These are phyloP conservation scores for Quercus tomentella DNA, from an alignment of 331 rosid species.

Conservation along the genomic window DNA sequence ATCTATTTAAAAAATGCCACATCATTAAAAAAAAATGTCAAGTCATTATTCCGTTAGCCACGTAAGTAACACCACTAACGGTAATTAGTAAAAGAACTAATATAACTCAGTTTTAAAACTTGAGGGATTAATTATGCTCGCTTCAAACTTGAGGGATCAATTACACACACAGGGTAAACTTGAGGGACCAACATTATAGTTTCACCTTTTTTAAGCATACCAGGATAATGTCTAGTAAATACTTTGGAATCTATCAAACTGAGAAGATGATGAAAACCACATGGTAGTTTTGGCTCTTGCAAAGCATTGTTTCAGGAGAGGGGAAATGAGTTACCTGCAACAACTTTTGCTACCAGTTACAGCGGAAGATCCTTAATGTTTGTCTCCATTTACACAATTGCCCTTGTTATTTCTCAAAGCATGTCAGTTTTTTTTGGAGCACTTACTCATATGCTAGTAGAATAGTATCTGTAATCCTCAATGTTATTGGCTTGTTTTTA, in stretches of 20 bases:
- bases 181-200: too few species aligned
- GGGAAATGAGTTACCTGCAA: neutral
- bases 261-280: neutral
- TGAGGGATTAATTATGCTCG: too few species aligned
- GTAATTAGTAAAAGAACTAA: too few species aligned
- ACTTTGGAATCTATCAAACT: neutral
- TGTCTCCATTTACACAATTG: neutral
- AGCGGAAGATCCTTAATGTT: neutral
- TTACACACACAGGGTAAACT: too few species aligned
- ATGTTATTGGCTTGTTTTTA: neutral
- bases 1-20: too few species aligned
- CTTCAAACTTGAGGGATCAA: too few species aligned
- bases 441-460: neutral
- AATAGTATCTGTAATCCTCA: neutral
- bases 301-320: neutral
- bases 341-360: neutral
- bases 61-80: too few species aligned
- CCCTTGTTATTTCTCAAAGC: neutral
- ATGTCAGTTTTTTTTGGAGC: neutral
- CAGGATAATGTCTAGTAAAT: neutral
- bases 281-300: neutral
- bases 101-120: too few species aligned
- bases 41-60: too few species aligned
- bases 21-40: too few species aligned
- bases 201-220: neutral